Evolutionary conservation across 306 rosid genomes (phyloP).

Genomic region (Canavalia gladiata): DNA sequence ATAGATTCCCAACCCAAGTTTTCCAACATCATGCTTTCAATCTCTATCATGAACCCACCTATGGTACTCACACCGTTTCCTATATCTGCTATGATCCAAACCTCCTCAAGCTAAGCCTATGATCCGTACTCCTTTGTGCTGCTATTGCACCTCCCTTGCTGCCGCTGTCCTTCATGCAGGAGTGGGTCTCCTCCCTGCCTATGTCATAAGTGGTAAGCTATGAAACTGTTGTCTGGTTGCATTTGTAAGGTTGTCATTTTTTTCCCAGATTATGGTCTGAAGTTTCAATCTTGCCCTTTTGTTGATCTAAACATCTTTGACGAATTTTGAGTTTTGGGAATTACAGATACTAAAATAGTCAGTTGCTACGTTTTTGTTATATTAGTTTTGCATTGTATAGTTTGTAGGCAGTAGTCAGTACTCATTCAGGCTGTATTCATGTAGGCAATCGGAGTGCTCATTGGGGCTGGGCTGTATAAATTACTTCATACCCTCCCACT

Average conservation of each 20-base stretch:
- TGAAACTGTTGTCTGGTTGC: background rate
- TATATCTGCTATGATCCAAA: background rate
- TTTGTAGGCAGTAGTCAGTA: background rate
- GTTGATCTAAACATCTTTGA: background rate
- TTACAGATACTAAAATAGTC: background rate
- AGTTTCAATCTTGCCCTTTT: constrained; percentile 8
- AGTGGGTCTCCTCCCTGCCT: too few species aligned
- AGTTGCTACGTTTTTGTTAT: constrained; percentile 3
- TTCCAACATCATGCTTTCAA: background rate
- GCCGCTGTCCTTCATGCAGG: too few species aligned
- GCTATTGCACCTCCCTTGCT: background rate
- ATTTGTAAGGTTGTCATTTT: background rate
- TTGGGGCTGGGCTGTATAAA: constrained; percentile 55
- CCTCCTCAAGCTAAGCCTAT: too few species aligned
- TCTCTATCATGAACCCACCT: background rate
- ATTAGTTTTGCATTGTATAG: background rate
- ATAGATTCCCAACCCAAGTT: background rate
- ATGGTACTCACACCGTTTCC: background rate
- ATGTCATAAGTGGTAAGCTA: background rate
- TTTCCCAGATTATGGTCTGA: background rate
- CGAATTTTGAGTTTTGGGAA: constrained; percentile 16
- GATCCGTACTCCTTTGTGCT: background rate
- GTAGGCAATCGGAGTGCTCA: constrained; percentile 50
- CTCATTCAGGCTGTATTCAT: constrained; percentile 20
- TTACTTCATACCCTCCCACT: constrained; percentile 62